Evolutionary conservation across 2,329 filamentous ascomycete species (phyloP).

Genomic region (Lanzia echinophila): DNA sequence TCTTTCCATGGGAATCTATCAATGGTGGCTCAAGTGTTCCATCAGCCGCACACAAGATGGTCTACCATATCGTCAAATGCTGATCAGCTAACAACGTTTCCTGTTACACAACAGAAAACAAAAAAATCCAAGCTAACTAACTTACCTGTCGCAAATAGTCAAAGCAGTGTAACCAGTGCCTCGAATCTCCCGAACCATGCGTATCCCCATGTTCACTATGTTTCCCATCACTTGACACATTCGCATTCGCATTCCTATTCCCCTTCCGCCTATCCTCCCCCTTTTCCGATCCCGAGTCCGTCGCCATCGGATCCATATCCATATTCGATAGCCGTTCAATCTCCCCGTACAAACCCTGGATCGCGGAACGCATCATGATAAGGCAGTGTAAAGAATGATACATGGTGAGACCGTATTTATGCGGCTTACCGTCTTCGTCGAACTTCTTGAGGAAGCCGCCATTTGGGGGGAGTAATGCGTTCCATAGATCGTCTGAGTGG

Average conservation of each 20-base stretch:
- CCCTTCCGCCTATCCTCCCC: too few species aligned
- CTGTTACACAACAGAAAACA: too few species aligned
- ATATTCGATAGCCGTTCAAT: neutral
- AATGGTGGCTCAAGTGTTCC: constrained; percentile 5
- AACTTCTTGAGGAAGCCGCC: neutral
- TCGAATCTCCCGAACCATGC: constrained; percentile 1
- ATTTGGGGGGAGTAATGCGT: neutral
- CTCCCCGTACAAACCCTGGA: constrained; percentile 3
- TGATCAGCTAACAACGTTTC: neutral
- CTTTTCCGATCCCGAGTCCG: too few species aligned
- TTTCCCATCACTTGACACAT: neutral
- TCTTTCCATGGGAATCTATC: neutral
- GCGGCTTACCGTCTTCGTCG: neutral
- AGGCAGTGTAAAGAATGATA: constrained; percentile 7
- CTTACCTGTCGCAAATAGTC: constrained; percentile 12
- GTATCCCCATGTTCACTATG: constrained; percentile 1
- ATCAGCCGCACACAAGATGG: constrained; percentile 1
- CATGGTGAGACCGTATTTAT: constrained; percentile 4
- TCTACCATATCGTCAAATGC: too few species aligned
- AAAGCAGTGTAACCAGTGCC: constrained; percentile 11
- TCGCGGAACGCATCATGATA: constrained; percentile 1
- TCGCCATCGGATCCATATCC: neutral
- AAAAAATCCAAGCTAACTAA: neutral
- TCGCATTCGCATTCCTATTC: too few species aligned
- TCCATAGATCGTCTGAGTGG: neutral